Base-by-base conservation (phyloP, 176 grass and related monocot genomes). In the Oryza longistaminata region DNA sequence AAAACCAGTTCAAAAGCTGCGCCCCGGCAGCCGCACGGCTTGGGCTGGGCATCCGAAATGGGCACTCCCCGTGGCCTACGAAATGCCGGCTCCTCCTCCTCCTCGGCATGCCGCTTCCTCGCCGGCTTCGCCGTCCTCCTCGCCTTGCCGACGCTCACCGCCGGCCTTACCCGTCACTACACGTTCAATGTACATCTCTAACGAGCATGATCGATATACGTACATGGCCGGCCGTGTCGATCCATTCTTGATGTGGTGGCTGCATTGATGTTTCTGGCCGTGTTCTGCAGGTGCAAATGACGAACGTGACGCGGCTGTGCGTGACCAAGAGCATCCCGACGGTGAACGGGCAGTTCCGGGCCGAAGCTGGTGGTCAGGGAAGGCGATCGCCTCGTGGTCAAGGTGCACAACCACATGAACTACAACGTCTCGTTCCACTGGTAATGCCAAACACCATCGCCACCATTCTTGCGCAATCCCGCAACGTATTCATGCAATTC, bases 271-370 rank as follows among this genome's bases (percentile, higher is more conserved):
- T 58, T 58, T 58, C 6, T 58, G 53, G 17, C 1, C 4, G 29
- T 55, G 21, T 58, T 19, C 27, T 67, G 66, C 72, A 95, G 93
- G 90, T 93, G n/a, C 71, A 60, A 24, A 85, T 96, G 85, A 42
- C 66, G 72, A 93, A 85, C 26, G 82, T 93, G 50, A 95, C 89
- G 26, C 88, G 91, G 37, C 83, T 98, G 60, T 95, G 96, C 91
- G 80, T 62, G 46, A 98, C 81, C 0, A 95, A 87, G 84, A 93
- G 86, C 91, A 87, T 93, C 62, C 87, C 93, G 42, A 98, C 96
- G 48, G 93, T 98, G 58, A 98, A 98, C 58, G 89, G 91, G 26
- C 50, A 86, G 80, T 98, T 90, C 82, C 96, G 96, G 93, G 53
- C 89, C 96, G 31, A 84, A 84, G 88, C 34, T 93, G 19, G 52